Conservation (phyloP, 2,329 filamentous ascomycete species). For the Aspergillus fumigatiaffinis region DNA sequence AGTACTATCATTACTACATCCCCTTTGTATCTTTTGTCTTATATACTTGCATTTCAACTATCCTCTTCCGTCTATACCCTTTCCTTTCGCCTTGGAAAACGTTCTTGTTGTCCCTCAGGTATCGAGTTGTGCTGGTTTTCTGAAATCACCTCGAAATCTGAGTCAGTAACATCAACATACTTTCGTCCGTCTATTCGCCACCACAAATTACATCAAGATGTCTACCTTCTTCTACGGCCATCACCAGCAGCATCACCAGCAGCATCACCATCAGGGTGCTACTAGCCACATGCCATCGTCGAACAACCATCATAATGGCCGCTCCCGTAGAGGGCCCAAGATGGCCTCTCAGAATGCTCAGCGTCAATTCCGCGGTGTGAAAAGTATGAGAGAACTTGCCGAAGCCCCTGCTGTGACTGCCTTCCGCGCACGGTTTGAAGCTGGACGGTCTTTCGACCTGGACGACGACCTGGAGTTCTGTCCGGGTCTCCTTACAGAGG, state of each 20-base stretch:
- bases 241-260: constrained; percentile 38
- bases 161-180: constrained; percentile 15
- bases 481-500: constrained; percentile 85
- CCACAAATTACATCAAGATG: constrained; percentile 33
- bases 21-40: constrained; percentile 15
- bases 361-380: constrained; percentile 79
- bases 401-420: constrained; percentile 71
- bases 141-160: constrained; percentile 20
- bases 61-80: constrained; percentile 19
- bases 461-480: constrained; percentile 97
- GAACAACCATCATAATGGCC: constrained; percentile 77
- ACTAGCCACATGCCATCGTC: constrained; percentile 50
- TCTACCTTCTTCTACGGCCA: constrained; percentile 47
- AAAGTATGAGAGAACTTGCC: constrained; percentile 79
- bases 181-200: constrained; percentile 5
- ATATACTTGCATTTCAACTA: constrained; percentile 17
- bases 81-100: constrained; percentile 18
- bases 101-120: constrained; percentile 6
- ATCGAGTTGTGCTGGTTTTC: constrained; percentile 17
- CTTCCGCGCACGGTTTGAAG: constrained; percentile 86
- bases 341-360: constrained; percentile 78
- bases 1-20: constrained; percentile 16
- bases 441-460: constrained; percentile 87
- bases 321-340: constrained; percentile 78
- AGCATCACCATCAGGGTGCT: constrained; percentile 47